Base-by-base conservation (phyloP, 805 yeast species). In the Candida succiphila region DNA sequence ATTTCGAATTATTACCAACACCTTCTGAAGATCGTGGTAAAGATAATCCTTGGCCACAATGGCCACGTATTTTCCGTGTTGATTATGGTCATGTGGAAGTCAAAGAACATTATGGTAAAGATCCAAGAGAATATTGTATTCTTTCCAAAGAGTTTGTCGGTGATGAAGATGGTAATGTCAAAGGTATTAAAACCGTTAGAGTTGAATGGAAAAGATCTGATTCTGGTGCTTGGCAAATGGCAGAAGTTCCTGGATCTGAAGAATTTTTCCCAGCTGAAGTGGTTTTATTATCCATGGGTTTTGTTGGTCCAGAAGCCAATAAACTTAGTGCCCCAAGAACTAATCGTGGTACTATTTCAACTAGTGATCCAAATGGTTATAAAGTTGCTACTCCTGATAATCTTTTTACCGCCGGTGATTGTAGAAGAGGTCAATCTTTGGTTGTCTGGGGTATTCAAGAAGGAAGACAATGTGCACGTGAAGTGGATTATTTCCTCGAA, bases 381-480 rank as follows among this genome's bases (percentile, higher is more conserved):
- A 68, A 72, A 39, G 87, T 85, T 37, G 58, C 61, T 23, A 62
- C 63, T 10, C 67, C 60, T 27, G 81, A 69, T 38, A 87, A 86
- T 47, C 52, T 87, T 39, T 89, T 88, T 52, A 85, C 96, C 31
- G 96, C 97, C 32, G 98, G 98, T 63, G 98, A 89, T 61, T 92
- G 97, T 65, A 82, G 98, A 69, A 79, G 97, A 64, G 98, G 98
- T 20, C 98, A 89, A 67, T 85, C 96, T 2, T 73, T 89, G 58
- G 89, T 89, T 57, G 98, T 89, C 36, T 92, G 97, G 97, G 98
- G 97, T 64, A 89, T 89, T 48, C 97, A 92, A 65, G 98, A 89
- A 64, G 98, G 98, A 45, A 79, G 97, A 67, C 96, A 89, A 62
- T 87, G 96, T 74, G 98, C 98, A 25, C 72, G 95, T 45, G 87